Base-by-base conservation (phyloP, 148 eudicot species). In the Pouteria glomerata region DNA sequence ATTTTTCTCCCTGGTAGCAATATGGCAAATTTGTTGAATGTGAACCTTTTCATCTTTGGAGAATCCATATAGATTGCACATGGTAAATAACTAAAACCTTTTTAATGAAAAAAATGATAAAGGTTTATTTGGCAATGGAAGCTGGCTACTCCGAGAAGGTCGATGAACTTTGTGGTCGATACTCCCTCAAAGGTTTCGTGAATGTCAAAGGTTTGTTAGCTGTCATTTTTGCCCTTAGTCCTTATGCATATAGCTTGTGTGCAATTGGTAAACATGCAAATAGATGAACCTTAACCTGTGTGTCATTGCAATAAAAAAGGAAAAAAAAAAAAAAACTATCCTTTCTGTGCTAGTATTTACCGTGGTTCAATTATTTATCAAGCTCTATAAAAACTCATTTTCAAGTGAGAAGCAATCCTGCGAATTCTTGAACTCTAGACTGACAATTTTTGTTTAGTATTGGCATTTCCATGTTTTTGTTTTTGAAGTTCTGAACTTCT, bases 51-150 rank as follows among this genome's bases (percentile, higher is more conserved):
- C 60, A 39, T 24, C 24, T 8, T 16, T 69, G 14, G 45, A 52
- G 52, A 37, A 34, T 37, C 27, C 24, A 30, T 26, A 6, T 35
- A 52, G 24, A 50, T 18, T 51, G 42, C 41, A 24, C 24, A 6
- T 52, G 55, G 47, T 31, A 12, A 33, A 23, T 65, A 37, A 57
- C 65, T 78, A 33, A 60, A 29, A 15, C 57, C 19, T 33, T 67
- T 24, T 10, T 29, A 6, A 1, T n/a, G 8, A 29, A 67, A 51
- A 51, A 60, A 24, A 61, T 41, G 29, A 26, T 37, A 59, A 66
- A 95, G 99, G 99, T 95, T 41, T 95, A 95, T 82, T 75, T 95
- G 87, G 96, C 99, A 11, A 88, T 95, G 99, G 99, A 95, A 87
- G 97, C 97, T 81, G 99, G 99, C 70, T 95, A 91, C 77, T 71